phyloP scores from a whole-genome alignment of 495 filamentous ascomycete species.

The Poronia punctata region DNA sequence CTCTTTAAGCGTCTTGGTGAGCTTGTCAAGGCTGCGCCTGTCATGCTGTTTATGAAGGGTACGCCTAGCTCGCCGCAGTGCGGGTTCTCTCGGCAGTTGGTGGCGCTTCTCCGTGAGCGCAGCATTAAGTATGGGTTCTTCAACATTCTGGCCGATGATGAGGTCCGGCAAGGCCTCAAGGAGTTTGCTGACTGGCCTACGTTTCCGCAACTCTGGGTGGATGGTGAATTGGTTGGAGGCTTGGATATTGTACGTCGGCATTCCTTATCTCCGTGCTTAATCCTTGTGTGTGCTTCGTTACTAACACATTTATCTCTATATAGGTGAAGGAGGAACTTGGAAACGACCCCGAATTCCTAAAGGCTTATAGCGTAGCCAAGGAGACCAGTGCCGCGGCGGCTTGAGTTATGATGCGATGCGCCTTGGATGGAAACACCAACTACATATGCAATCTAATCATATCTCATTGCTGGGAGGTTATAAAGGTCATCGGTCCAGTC shows the following conservation, averaged over 20 bases:
- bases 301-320: conserved; percentile 8
- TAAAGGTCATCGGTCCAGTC: too few relatives aligned
- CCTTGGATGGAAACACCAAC: too few relatives aligned
- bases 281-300: conserved; percentile 2
- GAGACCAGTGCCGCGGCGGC: conserved; percentile 26
- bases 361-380: conserved; percentile 52
- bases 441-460: too few relatives aligned
- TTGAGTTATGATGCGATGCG: conserved; percentile 1
- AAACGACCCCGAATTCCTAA: conserved; percentile 67
- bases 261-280: too few relatives aligned
- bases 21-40: conserved; percentile 86
- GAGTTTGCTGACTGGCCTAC: conserved; percentile 95
- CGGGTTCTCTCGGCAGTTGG: conserved; percentile 87
- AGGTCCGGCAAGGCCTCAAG: conserved; percentile 93
- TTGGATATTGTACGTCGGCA: conserved; percentile 83
- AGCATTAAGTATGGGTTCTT: conserved; percentile 97
- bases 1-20: conserved; percentile 67
- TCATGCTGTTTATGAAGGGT: conserved; percentile 96
- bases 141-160: conserved; percentile 96
- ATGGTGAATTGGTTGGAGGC: conserved; percentile 80
- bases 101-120: conserved; percentile 75
- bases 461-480: too few relatives aligned
- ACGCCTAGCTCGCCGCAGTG: conserved; percentile 89
- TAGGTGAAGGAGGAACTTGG: conserved; percentile 57
- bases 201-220: conserved; percentile 83